Conservation (phyloP, 257 asterid genomes). For the Fraxinus pennsylvanica region DNA sequence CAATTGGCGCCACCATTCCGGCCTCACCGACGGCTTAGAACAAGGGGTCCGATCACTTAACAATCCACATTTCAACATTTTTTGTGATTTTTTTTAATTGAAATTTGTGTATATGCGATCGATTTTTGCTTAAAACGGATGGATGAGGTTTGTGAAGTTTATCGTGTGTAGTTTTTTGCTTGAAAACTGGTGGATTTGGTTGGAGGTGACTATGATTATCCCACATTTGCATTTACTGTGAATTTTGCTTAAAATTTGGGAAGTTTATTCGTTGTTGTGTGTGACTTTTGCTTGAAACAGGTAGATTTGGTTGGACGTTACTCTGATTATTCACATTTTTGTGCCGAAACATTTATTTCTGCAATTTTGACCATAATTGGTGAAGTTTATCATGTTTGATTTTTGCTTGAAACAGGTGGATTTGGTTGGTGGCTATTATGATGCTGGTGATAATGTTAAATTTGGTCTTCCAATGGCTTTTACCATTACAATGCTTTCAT, state of each 20-base stretch:
- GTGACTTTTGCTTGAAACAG: background rate
- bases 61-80: background rate
- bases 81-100: background rate
- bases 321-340: conserved; percentile 29
- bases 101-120: background rate
- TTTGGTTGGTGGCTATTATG: conserved; percentile 62
- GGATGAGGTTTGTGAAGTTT: background rate
- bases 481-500: conserved; percentile 56
- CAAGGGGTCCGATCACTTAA: conserved; percentile 60
- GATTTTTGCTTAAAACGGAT: background rate
- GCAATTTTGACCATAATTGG: background rate
- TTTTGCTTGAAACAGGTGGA: conserved; percentile 42
- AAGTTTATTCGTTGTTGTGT: background rate
- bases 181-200: background rate
- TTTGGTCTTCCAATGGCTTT: conserved; percentile 67
- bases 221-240: background rate
- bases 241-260: background rate
- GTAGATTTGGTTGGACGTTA: conserved; percentile 59
- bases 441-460: conserved; percentile 62
- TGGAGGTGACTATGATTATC: background rate
- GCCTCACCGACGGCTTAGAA: conserved; percentile 87
- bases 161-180: background rate
- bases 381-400: background rate
- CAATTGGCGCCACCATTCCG: conserved; percentile 91
- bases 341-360: background rate